Percentiles rank a stretch among this genome's conserved stretches.
phyloP scores from a whole-genome alignment of 805 yeast species.

The Kodamaea leandrae region DNA sequence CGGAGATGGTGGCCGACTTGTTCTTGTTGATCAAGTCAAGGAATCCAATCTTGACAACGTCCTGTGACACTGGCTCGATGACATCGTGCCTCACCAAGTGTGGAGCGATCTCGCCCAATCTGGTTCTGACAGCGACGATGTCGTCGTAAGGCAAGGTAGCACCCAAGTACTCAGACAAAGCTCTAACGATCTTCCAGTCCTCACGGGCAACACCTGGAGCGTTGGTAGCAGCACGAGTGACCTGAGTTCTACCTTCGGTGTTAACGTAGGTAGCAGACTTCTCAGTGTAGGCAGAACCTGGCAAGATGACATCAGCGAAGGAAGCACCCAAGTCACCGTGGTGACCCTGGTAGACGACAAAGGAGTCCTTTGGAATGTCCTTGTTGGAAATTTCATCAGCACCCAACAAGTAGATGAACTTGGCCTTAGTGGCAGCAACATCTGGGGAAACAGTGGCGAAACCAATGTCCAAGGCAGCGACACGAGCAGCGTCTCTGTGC shows the following conservation, averaged over 20 bases:
- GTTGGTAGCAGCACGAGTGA: slow-evolving; percentile 80
- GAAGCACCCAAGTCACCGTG: slow-evolving; percentile 91
- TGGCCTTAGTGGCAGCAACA: slow-evolving; percentile 53
- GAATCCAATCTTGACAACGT: slow-evolving; percentile 57
- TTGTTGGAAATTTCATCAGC: slow-evolving; percentile 75
- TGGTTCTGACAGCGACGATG: slow-evolving; percentile 58
- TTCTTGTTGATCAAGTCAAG: slow-evolving; percentile 41
- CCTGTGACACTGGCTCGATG: slow-evolving; percentile 63
- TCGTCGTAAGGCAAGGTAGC: slow-evolving; percentile 76
- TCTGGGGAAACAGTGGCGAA: slow-evolving; percentile 55
- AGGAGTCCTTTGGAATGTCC: slow-evolving; percentile 79
- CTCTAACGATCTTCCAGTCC: slow-evolving; percentile 87
- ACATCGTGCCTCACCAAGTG: slow-evolving; percentile 73
- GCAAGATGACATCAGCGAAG: slow-evolving; percentile 80
- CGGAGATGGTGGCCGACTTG: slow-evolving; percentile 36
- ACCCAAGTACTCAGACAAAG: slow-evolving; percentile 73
- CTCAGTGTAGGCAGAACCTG: slow-evolving; percentile 88
- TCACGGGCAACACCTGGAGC: slow-evolving; percentile 90
- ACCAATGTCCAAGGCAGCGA: slow-evolving; percentile 83
- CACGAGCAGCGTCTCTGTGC: slow-evolving; percentile 85
- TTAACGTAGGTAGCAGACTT: slow-evolving; percentile 81
- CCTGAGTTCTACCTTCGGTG: slow-evolving; percentile 87
- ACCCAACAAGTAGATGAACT: slow-evolving; percentile 75
- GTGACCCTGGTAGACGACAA: slow-evolving; percentile 87
- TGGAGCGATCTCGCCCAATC: slow-evolving; percentile 78